Evolutionary conservation across 306 rosid genomes (phyloP), one percentile per base, ranked within the genome.

Genomic region (Gillenia trifoliata): DNA sequence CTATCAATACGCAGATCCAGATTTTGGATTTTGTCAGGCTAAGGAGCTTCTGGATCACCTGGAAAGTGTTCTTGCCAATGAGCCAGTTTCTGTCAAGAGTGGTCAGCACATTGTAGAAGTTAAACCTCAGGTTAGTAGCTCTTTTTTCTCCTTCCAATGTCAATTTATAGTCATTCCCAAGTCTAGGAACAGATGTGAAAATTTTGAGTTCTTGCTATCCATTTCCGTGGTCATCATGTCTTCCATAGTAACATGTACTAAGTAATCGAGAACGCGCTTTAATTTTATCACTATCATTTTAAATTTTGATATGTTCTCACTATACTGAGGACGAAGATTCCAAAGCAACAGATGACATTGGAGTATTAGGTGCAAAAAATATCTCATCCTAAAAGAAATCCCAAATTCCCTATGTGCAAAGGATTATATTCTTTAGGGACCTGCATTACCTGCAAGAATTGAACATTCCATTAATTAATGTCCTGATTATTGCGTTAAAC

Each of bases 41-140:
- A 93, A 90, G 89, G 98, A 93, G 76, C 97, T 93, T 74, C 86
- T 93, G 43, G 93, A 93, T 81, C 98, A 93, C 83, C 88, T 93
- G 40, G 98, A 90, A 75, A 89, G 98, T 75, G 98, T 93, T 82
- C 97, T 93, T 36, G 80, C 95, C 20, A 93, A 93, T 74, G 98
- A 90, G 81, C 98, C 98, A 4, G 98, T 93, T 59, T 78, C 95
- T 11, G 97, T 93, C 77, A 93, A 90, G 79, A 93, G 98, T 68
- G 91, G 95, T 54, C 93, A 75, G 75, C 85, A 79, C 73, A 83
- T 89, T 69, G 98, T 93, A 5, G 98, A 93, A 87, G 98, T 93
- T 52, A 93, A 93, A 86, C 98, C 98, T 72, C 98, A 93, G 98
- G 98, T 90, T 65, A 61, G 83, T 68, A 68, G 25, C 28, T n/a